Evolutionary conservation across 2,329 filamentous ascomycete species (phyloP).

Genomic region (Botrytis galanthina): DNA sequence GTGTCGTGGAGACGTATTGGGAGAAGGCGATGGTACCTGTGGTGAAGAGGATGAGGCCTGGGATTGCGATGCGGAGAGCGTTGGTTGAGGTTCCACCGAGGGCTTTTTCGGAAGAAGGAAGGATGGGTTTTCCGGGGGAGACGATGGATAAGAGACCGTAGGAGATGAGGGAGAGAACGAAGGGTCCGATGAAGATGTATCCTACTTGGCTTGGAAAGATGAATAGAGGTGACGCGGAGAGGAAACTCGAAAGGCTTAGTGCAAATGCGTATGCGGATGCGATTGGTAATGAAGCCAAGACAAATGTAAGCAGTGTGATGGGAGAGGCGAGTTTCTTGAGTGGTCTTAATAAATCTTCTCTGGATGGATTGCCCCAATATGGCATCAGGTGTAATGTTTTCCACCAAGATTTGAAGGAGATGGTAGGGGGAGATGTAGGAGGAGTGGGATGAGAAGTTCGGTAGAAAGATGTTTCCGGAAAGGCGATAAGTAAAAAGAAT

Average conservation of each 20-base stretch:
- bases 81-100: neutral
- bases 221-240: constrained; percentile 46
- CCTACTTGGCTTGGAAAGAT: constrained; percentile 45
- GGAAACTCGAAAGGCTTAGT: constrained; percentile 48
- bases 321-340: constrained; percentile 48
- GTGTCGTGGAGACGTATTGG: constrained; percentile 5
- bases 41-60: neutral
- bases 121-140: constrained; percentile 17
- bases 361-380: constrained; percentile 18
- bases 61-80: neutral
- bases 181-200: constrained; percentile 41
- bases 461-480: constrained; percentile 54
- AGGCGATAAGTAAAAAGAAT: constrained; percentile 47
- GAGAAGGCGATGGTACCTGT: neutral
- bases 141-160: constrained; percentile 23
- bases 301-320: constrained; percentile 48
- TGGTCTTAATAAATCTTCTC: constrained; percentile 37
- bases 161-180: constrained; percentile 25
- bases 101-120: neutral
- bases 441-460: constrained; percentile 36
- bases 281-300: constrained; percentile 47
- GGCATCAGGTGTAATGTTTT: constrained; percentile 21
- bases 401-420: constrained; percentile 5
- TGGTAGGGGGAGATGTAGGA: constrained; percentile 17
- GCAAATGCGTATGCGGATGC: constrained; percentile 49